Conservation (phyloP, 768 basidiomycete species). For the Astraeus odoratus region DNA sequence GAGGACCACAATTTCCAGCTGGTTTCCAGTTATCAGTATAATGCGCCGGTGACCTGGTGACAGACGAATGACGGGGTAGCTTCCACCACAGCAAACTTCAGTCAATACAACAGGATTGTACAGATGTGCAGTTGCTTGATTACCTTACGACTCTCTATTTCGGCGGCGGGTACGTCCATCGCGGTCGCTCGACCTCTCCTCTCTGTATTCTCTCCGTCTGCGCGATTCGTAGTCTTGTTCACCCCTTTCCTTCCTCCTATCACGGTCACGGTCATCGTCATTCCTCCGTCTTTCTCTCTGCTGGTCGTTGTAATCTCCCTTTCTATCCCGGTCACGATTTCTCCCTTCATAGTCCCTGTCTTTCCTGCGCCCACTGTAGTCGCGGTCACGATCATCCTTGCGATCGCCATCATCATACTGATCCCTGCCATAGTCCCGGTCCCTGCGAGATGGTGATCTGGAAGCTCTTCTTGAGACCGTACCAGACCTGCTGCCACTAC, state of each 20-base stretch:
- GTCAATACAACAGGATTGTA: too few relatives aligned
- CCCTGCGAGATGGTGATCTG: conserved; percentile 36
- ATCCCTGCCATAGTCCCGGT: conserved; percentile 10
- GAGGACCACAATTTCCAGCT: too few relatives aligned
- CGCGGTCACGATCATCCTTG: conserved; percentile 9
- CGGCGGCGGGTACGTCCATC: background rate
- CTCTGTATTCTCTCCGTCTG: conserved; percentile 21
- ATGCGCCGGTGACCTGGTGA: too few relatives aligned
- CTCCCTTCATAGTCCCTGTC: conserved; percentile 10
- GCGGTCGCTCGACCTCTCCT: background rate
- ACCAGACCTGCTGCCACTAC: conserved; percentile 28
- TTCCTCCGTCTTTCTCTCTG: conserved; percentile 27
- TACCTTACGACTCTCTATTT: background rate
- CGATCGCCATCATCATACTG: conserved; percentile 12
- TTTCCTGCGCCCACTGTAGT: conserved; percentile 8
- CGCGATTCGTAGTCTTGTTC: conserved; percentile 15
- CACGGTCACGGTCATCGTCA: background rate
- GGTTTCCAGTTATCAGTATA: too few relatives aligned
- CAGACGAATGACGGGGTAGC: too few relatives aligned
- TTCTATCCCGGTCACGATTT: conserved; percentile 17
- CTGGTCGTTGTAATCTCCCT: conserved; percentile 20
- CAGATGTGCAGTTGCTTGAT: background rate
- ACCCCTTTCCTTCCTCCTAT: conserved; percentile 3
- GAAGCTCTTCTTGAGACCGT: conserved; percentile 44
- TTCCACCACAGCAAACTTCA: too few relatives aligned